Evolutionary conservation across 169 alveolate genomes (phyloP).

Genomic region (Plasmodium yoelii): DNA sequence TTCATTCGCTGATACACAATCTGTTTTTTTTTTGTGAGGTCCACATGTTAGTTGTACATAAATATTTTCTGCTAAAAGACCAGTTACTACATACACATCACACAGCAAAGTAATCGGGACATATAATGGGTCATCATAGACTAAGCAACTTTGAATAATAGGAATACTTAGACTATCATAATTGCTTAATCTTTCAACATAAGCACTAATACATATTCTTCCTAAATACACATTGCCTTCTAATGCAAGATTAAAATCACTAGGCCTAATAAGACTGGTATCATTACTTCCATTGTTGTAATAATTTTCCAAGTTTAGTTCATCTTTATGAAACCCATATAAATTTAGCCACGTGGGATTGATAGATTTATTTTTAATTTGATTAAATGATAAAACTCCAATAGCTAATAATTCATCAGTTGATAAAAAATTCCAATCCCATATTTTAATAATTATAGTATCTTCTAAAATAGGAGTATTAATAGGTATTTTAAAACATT

Average conservation of each 20-base stretch:
- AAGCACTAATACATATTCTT: slow-evolving; percentile 89
- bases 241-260: slow-evolving; percentile 46
- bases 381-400: slow-evolving; percentile 86
- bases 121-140: slow-evolving; percentile 88
- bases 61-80: slow-evolving; percentile 75
- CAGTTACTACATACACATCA: slow-evolving; percentile 89
- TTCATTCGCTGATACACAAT: slow-evolving; percentile 79
- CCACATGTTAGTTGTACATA: slow-evolving; percentile 90
- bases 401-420: slow-evolving; percentile 80
- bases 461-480: slow-evolving; percentile 92
- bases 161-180: slow-evolving; percentile 90
- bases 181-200: slow-evolving; percentile 88
- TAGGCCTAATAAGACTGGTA: slow-evolving; percentile 20
- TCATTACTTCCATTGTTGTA: slow-evolving; percentile 52
- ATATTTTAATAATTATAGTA: slow-evolving; percentile 88
- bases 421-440: slow-evolving; percentile 85
- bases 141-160: slow-evolving; percentile 88
- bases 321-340: slow-evolving; percentile 86
- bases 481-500: slow-evolving; percentile 92
- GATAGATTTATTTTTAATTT: slow-evolving; percentile 81
- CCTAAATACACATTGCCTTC: slow-evolving; percentile 88
- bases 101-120: slow-evolving; percentile 87
- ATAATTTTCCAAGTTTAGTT: slow-evolving; percentile 74
- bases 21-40: slow-evolving; percentile 86
- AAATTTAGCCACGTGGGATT: slow-evolving; percentile 92